Evolutionary conservation across 768 basidiomycete species (phyloP).

Genomic region (Arthromyces matolae): DNA sequence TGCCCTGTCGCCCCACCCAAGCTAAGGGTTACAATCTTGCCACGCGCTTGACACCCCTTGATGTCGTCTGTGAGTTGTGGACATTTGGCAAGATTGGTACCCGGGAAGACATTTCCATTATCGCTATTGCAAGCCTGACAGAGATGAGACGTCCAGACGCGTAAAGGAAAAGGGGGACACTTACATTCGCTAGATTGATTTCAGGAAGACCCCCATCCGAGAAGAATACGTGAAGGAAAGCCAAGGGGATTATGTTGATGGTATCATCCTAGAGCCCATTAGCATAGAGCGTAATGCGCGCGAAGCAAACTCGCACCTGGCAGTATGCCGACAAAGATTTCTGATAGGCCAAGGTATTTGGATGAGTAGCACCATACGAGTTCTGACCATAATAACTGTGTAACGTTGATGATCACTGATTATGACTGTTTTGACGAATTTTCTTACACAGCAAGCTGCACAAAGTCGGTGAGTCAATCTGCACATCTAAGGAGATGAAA

Average conservation of each 20-base stretch:
- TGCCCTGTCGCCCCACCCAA: slow-evolving; percentile 61
- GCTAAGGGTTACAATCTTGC: slow-evolving; percentile 55
- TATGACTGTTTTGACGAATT: background rate
- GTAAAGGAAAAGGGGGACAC: slow-evolving; percentile 17
- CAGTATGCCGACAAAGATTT: slow-evolving; percentile 61
- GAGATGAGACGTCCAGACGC: background rate
- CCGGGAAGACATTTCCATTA: slow-evolving; percentile 54
- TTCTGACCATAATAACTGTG: slow-evolving; percentile 74
- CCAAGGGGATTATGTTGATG: slow-evolving; percentile 63
- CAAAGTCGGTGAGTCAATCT: background rate
- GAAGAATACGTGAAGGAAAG: slow-evolving; percentile 64
- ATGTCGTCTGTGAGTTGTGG: slow-evolving; percentile 55
- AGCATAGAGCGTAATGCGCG: background rate
- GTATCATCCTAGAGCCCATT: slow-evolving; percentile 52
- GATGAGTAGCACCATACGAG: slow-evolving; percentile 59
- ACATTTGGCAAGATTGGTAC: slow-evolving; percentile 60
- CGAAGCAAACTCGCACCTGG: slow-evolving; percentile 34
- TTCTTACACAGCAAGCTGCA: slow-evolving; percentile 52
- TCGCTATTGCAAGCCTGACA: slow-evolving; percentile 56
- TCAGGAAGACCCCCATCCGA: slow-evolving; percentile 57
- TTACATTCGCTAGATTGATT: slow-evolving; percentile 67
- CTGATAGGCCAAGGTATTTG: slow-evolving; percentile 51
- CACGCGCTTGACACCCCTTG: slow-evolving; percentile 57
- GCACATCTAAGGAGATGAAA: background rate
- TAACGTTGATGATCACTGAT: background rate